Conservation (phyloP, 2,329 filamentous ascomycete genomes). For the Diaporthe sp. region DNA sequence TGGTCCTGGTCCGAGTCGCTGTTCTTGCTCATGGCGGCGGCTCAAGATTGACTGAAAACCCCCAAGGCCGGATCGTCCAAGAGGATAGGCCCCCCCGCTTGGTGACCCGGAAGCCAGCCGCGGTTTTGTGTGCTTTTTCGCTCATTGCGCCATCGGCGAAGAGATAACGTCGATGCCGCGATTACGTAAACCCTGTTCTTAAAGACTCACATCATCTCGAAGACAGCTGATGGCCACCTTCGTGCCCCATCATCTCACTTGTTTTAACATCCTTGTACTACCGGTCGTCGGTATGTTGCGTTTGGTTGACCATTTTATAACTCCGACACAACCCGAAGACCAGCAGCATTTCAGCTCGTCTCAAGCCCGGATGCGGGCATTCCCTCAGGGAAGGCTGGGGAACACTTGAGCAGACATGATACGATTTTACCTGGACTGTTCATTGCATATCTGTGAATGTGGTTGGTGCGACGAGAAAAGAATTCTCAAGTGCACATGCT, state of each 20-base stretch:
- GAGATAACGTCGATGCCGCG: slow-evolving; percentile 20
- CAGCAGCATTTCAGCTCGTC: background rate
- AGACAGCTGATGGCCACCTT: background rate
- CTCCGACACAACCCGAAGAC: background rate
- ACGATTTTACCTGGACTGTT: too few relatives aligned
- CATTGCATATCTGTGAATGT: background rate
- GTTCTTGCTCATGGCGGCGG: slow-evolving; percentile 25
- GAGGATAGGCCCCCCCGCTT: background rate
- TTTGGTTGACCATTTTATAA: too few relatives aligned
- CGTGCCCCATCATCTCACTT: background rate
- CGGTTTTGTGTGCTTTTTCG: background rate
- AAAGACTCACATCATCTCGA: background rate
- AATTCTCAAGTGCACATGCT: background rate
- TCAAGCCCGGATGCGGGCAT: background rate
- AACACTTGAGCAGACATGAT: background rate
- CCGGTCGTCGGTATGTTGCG: background rate
- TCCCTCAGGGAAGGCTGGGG: background rate
- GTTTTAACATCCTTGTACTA: background rate
- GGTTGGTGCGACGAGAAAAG: background rate
- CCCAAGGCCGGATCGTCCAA: slow-evolving; percentile 12
- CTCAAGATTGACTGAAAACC: background rate
- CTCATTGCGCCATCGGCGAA: slow-evolving; percentile 22
- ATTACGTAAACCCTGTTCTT: slow-evolving; percentile 6
- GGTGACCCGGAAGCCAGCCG: background rate
- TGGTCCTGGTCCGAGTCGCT: slow-evolving; percentile 27